Evolutionary conservation across 228 moss, liverwort and hornwort species (phyloP), one percentile per base, ranked within the genome.

Genomic region (Sphagnum fallax): DNA sequence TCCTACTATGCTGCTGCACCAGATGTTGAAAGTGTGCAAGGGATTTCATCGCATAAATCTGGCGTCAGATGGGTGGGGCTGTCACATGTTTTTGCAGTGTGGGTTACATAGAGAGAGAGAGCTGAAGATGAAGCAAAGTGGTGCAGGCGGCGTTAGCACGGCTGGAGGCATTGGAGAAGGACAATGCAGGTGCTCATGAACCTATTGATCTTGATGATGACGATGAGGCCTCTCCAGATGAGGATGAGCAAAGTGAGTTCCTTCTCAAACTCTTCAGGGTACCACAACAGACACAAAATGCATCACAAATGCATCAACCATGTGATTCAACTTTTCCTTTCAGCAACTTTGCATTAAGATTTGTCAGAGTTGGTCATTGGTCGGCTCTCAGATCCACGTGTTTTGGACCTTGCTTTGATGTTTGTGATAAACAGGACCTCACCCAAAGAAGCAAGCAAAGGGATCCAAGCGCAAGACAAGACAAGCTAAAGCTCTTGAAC

Each of bases 401-500:
- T 32, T 32, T 32, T 58, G 57, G 2, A 58, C 14, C 1, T 58
- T 14, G 14, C 9, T 14, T 9, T 58, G 57, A 14, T 58, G 57
- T 14, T 9, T 58, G 18, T 62, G 13, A 65, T 6, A 65, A 51
- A 8, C 80, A 83, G 90, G 90, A 67, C 85, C 89, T 65, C 18
- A 77, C 59, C 92, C 89, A 79, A 91, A 88, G 62, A 93, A 88
- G 76, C 18, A 80, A 47, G 83, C 80, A 1, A 97, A 93, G 78
- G 83, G 90, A 10, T 82, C 89, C 18, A 90, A 87, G 75, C 91
- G 96, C 52, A 97, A 97, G 83, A 97, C 96, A 52, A 82, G 96
- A 79, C 89, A 93, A 85, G 88, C 96, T 49, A 88, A 85, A 80
- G 89, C 86, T 52, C 82, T 92, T 74, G 96, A 93, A 70, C 91